phyloP scores from a whole-genome alignment of 2,329 filamentous ascomycete genomes.

The Penicillium oxalicum region DNA sequence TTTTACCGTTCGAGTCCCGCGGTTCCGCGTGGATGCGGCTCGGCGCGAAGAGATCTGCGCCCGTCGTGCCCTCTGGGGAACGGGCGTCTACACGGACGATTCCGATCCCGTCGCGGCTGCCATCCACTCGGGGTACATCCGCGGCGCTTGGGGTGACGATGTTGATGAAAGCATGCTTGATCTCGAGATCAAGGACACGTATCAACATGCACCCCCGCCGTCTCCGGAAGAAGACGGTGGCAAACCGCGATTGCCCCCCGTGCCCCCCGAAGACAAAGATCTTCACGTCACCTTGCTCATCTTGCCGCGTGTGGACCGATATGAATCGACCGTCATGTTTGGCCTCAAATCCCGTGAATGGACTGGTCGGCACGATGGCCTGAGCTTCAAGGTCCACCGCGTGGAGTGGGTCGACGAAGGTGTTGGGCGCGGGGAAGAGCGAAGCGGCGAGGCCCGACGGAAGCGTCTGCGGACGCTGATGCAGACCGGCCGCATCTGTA shows the following conservation, averaged over 20 bases:
- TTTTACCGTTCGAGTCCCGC: conserved; percentile 78
- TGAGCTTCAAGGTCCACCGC: conserved; percentile 78
- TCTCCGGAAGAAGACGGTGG: conserved; percentile 34
- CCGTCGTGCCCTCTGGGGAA: conserved; percentile 80
- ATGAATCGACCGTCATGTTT: conserved; percentile 67
- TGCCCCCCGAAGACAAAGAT: conserved; percentile 63
- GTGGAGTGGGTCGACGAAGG: conserved; percentile 81
- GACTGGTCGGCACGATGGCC: conserved; percentile 70
- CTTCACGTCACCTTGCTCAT: conserved; percentile 82
- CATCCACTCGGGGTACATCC: conserved; percentile 88
- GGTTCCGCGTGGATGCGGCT: conserved; percentile 63
- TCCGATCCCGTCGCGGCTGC: conserved; percentile 88
- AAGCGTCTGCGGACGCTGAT: conserved; percentile 45
- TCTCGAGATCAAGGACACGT: conserved; percentile 45
- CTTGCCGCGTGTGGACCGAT: conserved; percentile 70
- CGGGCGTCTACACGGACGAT: conserved; percentile 91
- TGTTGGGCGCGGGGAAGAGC: conserved; percentile 42
- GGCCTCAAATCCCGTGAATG: conserved; percentile 79
- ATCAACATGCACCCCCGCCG: conserved; percentile 38
- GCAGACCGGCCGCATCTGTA: conserved; percentile 39
- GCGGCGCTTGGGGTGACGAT: conserved; percentile 77
- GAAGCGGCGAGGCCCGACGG: conserved; percentile 44
- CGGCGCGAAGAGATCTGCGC: conserved; percentile 78
- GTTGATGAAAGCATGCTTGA: conserved; percentile 65
- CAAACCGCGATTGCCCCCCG: conserved; percentile 32